Percentiles rank a stretch among this genome's conserved stretches.
These are phyloP conservation scores for Phoma sp. DNA, from an alignment of 2,329 filamentous ascomycete species.

Conservation along the genomic window DNA sequence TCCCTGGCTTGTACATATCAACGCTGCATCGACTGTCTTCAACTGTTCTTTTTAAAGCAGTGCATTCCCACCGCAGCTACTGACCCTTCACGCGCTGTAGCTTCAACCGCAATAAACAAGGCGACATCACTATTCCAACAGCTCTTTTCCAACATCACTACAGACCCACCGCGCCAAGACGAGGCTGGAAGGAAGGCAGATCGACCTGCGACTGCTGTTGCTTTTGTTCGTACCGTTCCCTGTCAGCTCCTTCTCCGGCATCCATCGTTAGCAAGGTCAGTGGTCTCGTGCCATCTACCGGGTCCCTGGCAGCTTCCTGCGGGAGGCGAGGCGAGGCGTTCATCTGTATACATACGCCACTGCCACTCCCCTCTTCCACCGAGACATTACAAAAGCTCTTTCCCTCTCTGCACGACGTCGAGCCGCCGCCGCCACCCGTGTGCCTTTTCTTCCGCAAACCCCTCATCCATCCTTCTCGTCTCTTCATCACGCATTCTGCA, in stretches of 20 bases:
- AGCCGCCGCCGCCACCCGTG: conserved; percentile 25
- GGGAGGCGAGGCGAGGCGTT: conserved; percentile 27
- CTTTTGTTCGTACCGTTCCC: conserved; percentile 19
- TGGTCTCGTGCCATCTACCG: conserved; percentile 14
- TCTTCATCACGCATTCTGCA: conserved; percentile 40
- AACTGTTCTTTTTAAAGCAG: conserved; percentile 38
- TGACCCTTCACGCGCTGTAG: conserved; percentile 34
- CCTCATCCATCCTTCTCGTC: conserved; percentile 26
- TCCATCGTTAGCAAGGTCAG: conserved; percentile 31
- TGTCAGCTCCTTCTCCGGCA: conserved; percentile 18
- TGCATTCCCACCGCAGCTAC: conserved; percentile 29
- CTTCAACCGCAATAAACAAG: conserved; percentile 24
- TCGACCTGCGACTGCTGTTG: conserved; percentile 11
- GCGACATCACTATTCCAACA: conserved; percentile 45
- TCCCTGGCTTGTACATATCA: conserved; percentile 35
- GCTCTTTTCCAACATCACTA: conserved; percentile 43
- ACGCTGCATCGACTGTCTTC: conserved; percentile 26
- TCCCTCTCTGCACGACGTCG: conserved; percentile 30
- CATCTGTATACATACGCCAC: conserved; percentile 22
- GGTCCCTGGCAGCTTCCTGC: conserved; percentile 20
- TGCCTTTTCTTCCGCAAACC: conserved; percentile 25
- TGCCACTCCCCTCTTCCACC: conserved; percentile 23
- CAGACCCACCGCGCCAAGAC: conserved; percentile 12
- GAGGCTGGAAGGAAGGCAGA: conserved; percentile 11
- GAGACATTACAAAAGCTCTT: conserved; percentile 33